phyloP scores from a whole-genome alignment of 306 rosid species.

The Vachellia pachyceras region DNA sequence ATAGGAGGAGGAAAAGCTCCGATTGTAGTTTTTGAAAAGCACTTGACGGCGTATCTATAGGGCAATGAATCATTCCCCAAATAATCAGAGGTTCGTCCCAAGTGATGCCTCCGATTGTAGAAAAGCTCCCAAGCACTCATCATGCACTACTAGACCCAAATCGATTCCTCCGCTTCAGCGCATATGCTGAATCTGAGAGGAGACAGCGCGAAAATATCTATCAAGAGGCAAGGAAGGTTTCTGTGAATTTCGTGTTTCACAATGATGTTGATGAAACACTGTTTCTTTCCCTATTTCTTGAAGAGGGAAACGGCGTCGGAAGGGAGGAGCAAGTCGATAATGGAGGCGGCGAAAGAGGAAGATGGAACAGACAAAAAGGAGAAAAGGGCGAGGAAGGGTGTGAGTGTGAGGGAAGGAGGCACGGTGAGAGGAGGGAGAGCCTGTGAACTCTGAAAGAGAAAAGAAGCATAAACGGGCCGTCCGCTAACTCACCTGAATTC shows the following conservation, averaged over 20 bases:
- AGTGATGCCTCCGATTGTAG: slow-evolving; percentile 69
- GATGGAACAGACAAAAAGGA: background rate
- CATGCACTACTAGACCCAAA: slow-evolving; percentile 54
- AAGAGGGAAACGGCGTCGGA: slow-evolving; percentile 80
- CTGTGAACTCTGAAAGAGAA: too few species aligned
- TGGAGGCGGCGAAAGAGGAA: background rate
- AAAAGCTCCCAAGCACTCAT: slow-evolving; percentile 96
- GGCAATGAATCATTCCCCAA: slow-evolving; percentile 48
- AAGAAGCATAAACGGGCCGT: too few species aligned
- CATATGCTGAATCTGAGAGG: background rate
- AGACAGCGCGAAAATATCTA: background rate
- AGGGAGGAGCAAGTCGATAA: slow-evolving; percentile 24
- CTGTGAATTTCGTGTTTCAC: background rate
- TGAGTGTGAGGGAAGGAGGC: slow-evolving; percentile 14
- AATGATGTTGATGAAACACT: background rate
- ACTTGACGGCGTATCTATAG: slow-evolving; percentile 57
- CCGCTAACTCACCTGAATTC: too few species aligned
- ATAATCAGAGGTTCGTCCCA: slow-evolving; percentile 57
- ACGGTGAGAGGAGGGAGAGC: background rate
- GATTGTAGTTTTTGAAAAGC: too few species aligned
- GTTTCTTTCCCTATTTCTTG: slow-evolving; percentile 31
- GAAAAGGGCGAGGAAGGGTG: background rate
- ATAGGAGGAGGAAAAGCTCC: too few species aligned
- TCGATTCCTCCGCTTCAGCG: background rate
- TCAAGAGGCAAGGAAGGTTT: background rate